Conservation (phyloP, 2,329 filamentous ascomycete genomes). For the Cadophora sp. region DNA sequence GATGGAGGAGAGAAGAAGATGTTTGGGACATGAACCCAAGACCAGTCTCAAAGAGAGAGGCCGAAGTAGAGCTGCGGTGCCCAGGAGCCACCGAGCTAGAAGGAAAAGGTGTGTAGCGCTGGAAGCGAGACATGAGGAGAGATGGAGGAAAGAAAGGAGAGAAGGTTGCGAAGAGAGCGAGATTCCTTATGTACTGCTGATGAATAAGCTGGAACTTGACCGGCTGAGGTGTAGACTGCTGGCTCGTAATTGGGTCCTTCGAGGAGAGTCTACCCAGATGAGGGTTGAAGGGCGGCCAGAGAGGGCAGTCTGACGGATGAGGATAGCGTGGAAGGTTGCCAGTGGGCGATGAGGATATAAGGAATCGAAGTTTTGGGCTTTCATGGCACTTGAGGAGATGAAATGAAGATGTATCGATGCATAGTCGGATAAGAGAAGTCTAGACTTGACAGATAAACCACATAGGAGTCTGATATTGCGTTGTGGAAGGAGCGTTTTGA, state of each 20-base stretch:
- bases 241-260: neutral
- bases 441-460: neutral
- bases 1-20: neutral
- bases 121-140: neutral
- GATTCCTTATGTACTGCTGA: neutral
- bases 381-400: neutral
- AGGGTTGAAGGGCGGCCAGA: neutral
- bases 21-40: neutral
- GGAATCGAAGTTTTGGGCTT: neutral
- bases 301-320: neutral
- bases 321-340: neutral
- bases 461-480: neutral
- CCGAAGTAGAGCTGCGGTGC: neutral
- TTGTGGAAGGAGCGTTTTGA: neutral
- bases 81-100: neutral
- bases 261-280: neutral
- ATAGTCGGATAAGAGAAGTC: neutral
- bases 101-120: neutral
- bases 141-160: neutral
- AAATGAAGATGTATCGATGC: neutral
- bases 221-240: neutral
- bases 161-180: neutral
- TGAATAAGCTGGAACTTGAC: neutral
- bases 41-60: neutral
- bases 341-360: neutral